Conservation (phyloP, 495 filamentous ascomycete genomes). For the Aspergillus nidulans region DNA sequence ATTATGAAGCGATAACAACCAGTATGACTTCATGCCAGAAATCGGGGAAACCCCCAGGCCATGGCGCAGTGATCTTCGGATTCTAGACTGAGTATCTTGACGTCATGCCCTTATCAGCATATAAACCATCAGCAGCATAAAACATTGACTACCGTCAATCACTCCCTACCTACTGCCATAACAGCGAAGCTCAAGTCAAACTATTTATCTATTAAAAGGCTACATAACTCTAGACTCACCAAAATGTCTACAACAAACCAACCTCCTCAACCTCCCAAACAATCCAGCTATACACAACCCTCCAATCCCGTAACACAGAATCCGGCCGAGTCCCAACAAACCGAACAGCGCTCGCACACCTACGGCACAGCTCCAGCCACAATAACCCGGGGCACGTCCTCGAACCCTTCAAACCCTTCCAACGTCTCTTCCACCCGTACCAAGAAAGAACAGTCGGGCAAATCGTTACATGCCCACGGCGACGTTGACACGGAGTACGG, state of each 20-base stretch:
- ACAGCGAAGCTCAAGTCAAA: too few species aligned
- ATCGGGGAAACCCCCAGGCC: background rate
- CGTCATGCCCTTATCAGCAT: slow-evolving; percentile 10
- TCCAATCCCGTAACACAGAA: slow-evolving; percentile 47
- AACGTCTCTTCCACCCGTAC: slow-evolving; percentile 19
- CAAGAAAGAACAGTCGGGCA: slow-evolving; percentile 16
- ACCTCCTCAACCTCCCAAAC: slow-evolving; percentile 47
- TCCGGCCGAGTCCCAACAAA: slow-evolving; percentile 10
- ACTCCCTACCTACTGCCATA: too few species aligned
- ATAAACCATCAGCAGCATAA: background rate
- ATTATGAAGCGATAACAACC: background rate
- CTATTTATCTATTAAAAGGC: too few species aligned
- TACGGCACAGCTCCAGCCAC: slow-evolving; percentile 32
- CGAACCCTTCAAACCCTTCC: slow-evolving; percentile 35
- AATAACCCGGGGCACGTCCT: slow-evolving; percentile 37
- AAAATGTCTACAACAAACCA: background rate
- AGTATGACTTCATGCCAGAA: slow-evolving; percentile 1
- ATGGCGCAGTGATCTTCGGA: background rate
- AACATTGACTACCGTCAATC: background rate
- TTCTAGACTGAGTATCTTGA: background rate
- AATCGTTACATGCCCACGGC: slow-evolving; percentile 12
- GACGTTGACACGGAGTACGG: slow-evolving; percentile 47
- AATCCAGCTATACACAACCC: slow-evolving; percentile 45
- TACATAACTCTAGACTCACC: background rate
- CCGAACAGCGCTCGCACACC: too few species aligned